Base-by-base conservation (phyloP, 345 rosid species). In the Geranium brycei region DNA sequence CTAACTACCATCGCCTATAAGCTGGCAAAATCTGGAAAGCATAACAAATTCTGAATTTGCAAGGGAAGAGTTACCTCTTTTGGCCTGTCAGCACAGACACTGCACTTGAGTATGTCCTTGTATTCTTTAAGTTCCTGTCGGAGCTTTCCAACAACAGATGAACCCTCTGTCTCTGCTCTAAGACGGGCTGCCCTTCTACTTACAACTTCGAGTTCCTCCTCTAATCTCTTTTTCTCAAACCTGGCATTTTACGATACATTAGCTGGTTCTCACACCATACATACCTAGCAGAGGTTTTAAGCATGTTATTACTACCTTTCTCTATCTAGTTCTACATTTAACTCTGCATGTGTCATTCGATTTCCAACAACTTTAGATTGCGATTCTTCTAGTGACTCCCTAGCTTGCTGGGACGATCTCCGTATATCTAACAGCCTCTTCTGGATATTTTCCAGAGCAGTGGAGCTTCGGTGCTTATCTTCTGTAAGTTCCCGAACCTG, bases 101-200 rank as follows among this genome's bases (percentile, higher is more conserved):
- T 83, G 76, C 99, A 95, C 78, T 91, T 95, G 31, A 95, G 78
- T 62, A 95, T 83, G 71, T 91, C 99, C 76, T 74, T 84, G 85
- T 87, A 95, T 74, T 91, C 97, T 63, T 73, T 73, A 59, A 85
- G 90, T 74, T 95, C 99, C 76, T 82, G 81, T 14, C 66, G 80
- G 65, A 88, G 96, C 76, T 89, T 91, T 68, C 83, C 86, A 55
- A 85, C 68, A 68, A 86, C 61, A 3, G 81, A 82, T 60, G 97
- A 87, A 60, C 88, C 90, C 79, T 84, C 96, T 51, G 53, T 75
- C 70, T 83, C 82, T 18, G 78, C 82, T 69, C 64, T 80, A 78
- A 91, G 89, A 60, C 35, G 71, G 59, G 77, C 72, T 67, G 80
- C 73, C 80, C 83, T 95, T 78, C 87, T 88, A 80, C 81, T 80